phyloP scores from a whole-genome alignment of 768 basidiomycete genomes.

The Trametes villosa region DNA sequence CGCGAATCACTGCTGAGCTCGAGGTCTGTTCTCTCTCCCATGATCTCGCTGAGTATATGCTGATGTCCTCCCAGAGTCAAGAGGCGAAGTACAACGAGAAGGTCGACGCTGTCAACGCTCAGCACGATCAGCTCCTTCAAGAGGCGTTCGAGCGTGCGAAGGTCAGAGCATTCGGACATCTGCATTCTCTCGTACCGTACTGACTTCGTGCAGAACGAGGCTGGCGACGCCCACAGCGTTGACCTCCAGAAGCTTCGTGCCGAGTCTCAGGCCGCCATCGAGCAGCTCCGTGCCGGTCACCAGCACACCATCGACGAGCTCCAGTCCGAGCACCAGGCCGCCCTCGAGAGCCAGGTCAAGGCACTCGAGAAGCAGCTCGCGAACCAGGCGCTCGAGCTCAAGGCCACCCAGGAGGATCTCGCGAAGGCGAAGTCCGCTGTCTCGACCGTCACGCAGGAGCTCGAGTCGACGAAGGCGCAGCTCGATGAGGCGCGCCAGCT shows the following conservation, averaged over 20 bases:
- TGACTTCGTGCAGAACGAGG: conserved; percentile 57
- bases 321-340: conserved; percentile 64
- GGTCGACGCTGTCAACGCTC: conserved; percentile 65
- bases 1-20: conserved; percentile 61
- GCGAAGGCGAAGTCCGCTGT: conserved; percentile 69
- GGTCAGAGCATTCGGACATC: conserved; percentile 43
- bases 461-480: conserved; percentile 61
- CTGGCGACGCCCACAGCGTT: conserved; percentile 65
- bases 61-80: conserved; percentile 53
- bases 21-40: conserved; percentile 52
- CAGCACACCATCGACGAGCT: conserved; percentile 62
- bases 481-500: conserved; percentile 63
- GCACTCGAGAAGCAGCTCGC: conserved; percentile 65
- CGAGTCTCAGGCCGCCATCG: conserved; percentile 65
- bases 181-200: background rate
- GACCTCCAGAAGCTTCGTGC: conserved; percentile 75
- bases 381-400: conserved; percentile 70
- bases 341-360: conserved; percentile 59
- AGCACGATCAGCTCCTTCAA: conserved; percentile 63
- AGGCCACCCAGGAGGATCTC: conserved; percentile 85
- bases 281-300: conserved; percentile 70
- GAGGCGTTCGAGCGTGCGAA: conserved; percentile 81
- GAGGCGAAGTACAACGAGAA: conserved; percentile 69
- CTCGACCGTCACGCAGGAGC: conserved; percentile 55
- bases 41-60: background rate